Base-by-base conservation (phyloP, 2,329 filamentous ascomycete species). In the Xylariaceae sp. region DNA sequence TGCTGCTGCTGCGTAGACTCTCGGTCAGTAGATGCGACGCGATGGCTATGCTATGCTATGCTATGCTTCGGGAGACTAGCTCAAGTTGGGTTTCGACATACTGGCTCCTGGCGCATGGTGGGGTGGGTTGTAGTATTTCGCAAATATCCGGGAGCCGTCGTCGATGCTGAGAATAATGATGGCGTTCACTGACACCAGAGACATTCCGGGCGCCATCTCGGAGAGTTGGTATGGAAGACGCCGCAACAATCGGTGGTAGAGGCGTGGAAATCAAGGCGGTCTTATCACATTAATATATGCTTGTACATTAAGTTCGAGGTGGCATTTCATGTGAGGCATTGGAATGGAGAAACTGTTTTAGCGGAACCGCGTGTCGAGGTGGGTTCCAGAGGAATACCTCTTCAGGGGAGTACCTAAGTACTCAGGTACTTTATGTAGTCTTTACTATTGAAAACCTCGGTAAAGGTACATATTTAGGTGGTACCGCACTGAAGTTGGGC, bases 131-230 rank as follows among this genome's bases (percentile, higher is more conserved):
- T 73, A 69, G 73, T 73, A 73, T 81, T 97, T 97, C 71, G 92
- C 86, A 74, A 96, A 91, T 78, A 98, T 90, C 74, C 93, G 87
- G 59, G 89, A 89, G 71, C 90, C 90, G 75, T 98, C 93, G 77
- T 96, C 91, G 59, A 88, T 88, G 70, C 89, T 86, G 72, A 93
- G 87, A 67, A 93, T 86, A 65, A 91, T 81, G 73, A 93, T 82
- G 71, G 89, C 89, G 74, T 90, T 89, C 71, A 92, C 82, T 69
- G 87, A 86, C 79, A 89, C 89, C 44, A 92, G 83, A 61, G 88
- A 89, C 78, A 91, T 86, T 77, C 86, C 85, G 62, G 88, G 87
- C 65, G 88, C 84, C 89, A 92, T 91, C 20, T 62, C 71, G 65
- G 23, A 16, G 20, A 42, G 23, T 26, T 44, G 51, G 42, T 47